Conservation (phyloP, 345 rosid genomes). For the Excoecaria cochinchinensis region DNA sequence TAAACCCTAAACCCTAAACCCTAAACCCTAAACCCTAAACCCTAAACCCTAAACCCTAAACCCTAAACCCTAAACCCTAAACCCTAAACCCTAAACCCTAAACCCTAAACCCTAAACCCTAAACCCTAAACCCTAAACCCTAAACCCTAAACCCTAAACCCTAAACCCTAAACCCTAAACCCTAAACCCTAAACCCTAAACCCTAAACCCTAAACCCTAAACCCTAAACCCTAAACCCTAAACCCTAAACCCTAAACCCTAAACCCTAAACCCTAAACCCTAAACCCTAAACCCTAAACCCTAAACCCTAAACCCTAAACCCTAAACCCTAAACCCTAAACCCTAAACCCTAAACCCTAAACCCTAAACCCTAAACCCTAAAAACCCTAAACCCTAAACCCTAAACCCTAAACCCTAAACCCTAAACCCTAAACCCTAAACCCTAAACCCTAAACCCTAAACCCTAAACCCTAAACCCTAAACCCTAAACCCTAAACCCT, state of each 20-base stretch:
- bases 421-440: too few relatives aligned
- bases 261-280: too few relatives aligned
- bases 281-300: too few relatives aligned
- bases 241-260: constrained; percentile 24
- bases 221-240: constrained; percentile 33
- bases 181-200: constrained; percentile 30
- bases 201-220: constrained; percentile 29
- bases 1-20: not conserved
- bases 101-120: constrained; percentile 19
- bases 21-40: not conserved
- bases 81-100: constrained; percentile 22
- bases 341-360: too few relatives aligned
- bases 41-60: constrained; percentile 9
- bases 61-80: constrained; percentile 15
- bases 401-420: too few relatives aligned
- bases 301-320: too few relatives aligned
- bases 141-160: constrained; percentile 33
- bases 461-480: too few relatives aligned
- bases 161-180: constrained; percentile 18
- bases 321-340: too few relatives aligned
- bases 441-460: too few relatives aligned
- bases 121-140: constrained; percentile 29
- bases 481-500: too few relatives aligned
- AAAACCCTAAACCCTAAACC: too few relatives aligned
- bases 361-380: too few relatives aligned